A percentile compares a stretch with the other conserved stretches of the same genome.
phyloP scores from a whole-genome alignment of 2,329 filamentous ascomycete species.

The Eutypella sp. region DNA sequence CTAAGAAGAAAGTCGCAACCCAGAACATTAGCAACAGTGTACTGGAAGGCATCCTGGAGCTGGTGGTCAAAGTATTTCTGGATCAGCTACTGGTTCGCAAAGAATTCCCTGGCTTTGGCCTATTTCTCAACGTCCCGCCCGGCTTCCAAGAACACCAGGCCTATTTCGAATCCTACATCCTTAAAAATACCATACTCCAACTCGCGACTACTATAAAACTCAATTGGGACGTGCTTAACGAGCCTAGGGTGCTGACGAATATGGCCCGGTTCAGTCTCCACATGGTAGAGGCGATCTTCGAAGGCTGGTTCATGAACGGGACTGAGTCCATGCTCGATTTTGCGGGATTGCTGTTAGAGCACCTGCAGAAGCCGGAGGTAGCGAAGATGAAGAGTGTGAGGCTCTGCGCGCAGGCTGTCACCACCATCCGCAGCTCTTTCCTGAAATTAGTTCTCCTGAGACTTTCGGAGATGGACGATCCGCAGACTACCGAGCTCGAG shows the following conservation, averaged over 20 bases:
- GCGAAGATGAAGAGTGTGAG: constrained; percentile 78
- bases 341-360: constrained; percentile 77
- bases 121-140: constrained; percentile 84
- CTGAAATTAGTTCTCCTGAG: constrained; percentile 74
- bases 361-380: constrained; percentile 80
- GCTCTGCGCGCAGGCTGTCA: constrained; percentile 81
- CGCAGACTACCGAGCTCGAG: constrained; percentile 53
- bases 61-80: constrained; percentile 74
- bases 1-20: constrained; percentile 46
- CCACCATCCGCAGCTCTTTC: constrained; percentile 70
- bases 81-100: constrained; percentile 83
- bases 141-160: constrained; percentile 93
- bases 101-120: constrained; percentile 81
- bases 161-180: constrained; percentile 87
- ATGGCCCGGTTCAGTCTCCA: constrained; percentile 75
- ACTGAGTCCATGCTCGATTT: constrained; percentile 82
- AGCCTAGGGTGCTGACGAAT: constrained; percentile 82
- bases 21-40: constrained; percentile 61
- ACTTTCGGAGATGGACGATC: constrained; percentile 76
- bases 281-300: constrained; percentile 84
- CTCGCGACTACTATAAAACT: constrained; percentile 66
- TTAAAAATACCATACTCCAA: constrained; percentile 69
- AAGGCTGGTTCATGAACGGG: constrained; percentile 93
- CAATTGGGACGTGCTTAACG: constrained; percentile 67
- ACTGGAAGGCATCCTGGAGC: constrained; percentile 69